Conservation (phyloP, 2,329 filamentous ascomycete genomes). For the Alternaria triticimaculans region DNA sequence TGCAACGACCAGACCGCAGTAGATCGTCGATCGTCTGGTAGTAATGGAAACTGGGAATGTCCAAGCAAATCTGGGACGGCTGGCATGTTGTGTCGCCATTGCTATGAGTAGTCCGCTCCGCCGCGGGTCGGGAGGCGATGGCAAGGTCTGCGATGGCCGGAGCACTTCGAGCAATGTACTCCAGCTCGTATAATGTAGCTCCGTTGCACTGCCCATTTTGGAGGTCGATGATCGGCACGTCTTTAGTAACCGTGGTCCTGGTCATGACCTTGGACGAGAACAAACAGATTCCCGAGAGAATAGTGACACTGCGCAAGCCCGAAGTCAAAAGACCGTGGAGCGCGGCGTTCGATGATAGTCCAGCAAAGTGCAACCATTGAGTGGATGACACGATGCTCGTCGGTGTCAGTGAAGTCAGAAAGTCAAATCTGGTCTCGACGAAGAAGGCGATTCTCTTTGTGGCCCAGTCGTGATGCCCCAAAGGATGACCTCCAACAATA, state of each 20-base stretch:
- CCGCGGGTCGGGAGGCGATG: not conserved
- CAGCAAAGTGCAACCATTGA: not conserved
- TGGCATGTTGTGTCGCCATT: not conserved
- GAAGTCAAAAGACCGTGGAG: not conserved
- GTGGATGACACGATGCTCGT: not conserved
- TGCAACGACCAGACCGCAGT: not conserved
- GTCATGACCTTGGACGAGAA: not conserved
- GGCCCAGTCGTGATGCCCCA: not conserved
- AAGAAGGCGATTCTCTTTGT: not conserved
- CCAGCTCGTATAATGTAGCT: not conserved
- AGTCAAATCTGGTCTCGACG: not conserved
- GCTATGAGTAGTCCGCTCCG: rapidly evolving
- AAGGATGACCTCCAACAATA: not conserved
- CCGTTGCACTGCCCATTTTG: not conserved
- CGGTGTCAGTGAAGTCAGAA: not conserved
- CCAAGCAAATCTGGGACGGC: not conserved
- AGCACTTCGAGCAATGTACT: not conserved
- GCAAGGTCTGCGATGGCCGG: not conserved
- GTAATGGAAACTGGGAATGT: not conserved
- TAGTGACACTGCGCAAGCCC: not conserved
- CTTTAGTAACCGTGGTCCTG: not conserved
- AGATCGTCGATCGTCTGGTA: not conserved
- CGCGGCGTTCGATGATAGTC: not conserved
- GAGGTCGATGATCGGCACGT: not conserved
- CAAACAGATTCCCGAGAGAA: not conserved